These are phyloP conservation scores for Zoysia pacifica DNA, from an alignment of 176 grass and related monocot species.

Conservation along the genomic window DNA sequence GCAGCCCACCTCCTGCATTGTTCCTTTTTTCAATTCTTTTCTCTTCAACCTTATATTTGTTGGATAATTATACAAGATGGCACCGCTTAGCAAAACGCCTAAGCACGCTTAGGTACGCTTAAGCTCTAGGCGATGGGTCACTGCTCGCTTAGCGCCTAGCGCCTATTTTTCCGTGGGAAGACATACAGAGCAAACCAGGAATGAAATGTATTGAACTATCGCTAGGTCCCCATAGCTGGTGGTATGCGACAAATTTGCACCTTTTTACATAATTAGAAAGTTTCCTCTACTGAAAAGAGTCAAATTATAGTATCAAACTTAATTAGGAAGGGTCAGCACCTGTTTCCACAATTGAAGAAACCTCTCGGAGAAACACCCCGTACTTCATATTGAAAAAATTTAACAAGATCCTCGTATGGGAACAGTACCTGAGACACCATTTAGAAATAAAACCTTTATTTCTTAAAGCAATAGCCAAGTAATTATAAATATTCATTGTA, in stretches of 20 bases:
- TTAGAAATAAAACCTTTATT: conserved; percentile 46
- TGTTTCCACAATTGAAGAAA: conserved; percentile 99
- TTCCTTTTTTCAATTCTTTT: too few relatives aligned
- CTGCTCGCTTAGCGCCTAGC: too few relatives aligned
- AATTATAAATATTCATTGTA: conserved; percentile 8
- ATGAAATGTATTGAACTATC: neutral
- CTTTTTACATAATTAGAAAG: conserved; percentile 26
- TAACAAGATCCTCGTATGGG: conserved; percentile 86
- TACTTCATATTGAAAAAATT: conserved; percentile 92
- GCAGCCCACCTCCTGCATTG: too few relatives aligned
- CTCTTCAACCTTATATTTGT: too few relatives aligned
- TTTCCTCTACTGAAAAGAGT: neutral
- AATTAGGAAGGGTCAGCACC: conserved; percentile 52
- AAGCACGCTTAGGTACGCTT: too few relatives aligned
- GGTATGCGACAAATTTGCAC: neutral
- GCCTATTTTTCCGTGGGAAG: too few relatives aligned
- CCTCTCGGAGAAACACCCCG: conserved; percentile 80
- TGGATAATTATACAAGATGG: too few relatives aligned
- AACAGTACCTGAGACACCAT: conserved; percentile 71
- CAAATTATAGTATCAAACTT: conserved; percentile 13
- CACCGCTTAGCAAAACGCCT: too few relatives aligned
- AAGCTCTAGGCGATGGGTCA: too few relatives aligned
- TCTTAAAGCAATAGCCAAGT: conserved; percentile 16
- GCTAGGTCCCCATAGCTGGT: neutral
- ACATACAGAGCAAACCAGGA: neutral